phyloP scores from a whole-genome alignment of 371 early-diverging fungal genomes.

The Dentiscutata heterogama region DNA sequence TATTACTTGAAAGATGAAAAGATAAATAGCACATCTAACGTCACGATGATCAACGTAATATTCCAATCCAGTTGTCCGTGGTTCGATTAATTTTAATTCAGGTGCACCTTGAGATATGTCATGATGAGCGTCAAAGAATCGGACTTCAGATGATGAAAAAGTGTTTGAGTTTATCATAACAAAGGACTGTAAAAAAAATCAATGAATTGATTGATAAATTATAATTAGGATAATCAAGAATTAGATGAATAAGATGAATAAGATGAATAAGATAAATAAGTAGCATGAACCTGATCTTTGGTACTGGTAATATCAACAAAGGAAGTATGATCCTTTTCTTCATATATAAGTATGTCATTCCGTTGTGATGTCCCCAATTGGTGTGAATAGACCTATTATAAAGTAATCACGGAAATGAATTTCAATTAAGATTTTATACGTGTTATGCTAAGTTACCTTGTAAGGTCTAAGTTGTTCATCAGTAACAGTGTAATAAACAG shows the following conservation, averaged over 20 bases:
- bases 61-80: constrained; percentile 69
- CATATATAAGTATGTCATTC: constrained; percentile 72
- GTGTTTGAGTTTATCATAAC: constrained; percentile 81
- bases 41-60: constrained; percentile 87
- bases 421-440: background rate
- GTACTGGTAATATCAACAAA: constrained; percentile 86
- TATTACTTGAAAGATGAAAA: background rate
- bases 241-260: too few species aligned
- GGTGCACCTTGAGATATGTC: constrained; percentile 56
- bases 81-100: constrained; percentile 62
- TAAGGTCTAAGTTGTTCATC: constrained; percentile 79
- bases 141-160: constrained; percentile 80
- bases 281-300: constrained; percentile 71
- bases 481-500: constrained; percentile 79
- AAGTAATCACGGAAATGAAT: background rate
- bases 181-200: constrained; percentile 57
- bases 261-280: background rate
- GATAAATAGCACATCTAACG: constrained; percentile 54
- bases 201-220: background rate
- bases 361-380: constrained; percentile 63
- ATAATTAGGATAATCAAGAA: background rate
- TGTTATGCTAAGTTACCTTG: constrained; percentile 41
- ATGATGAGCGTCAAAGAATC: constrained; percentile 63
- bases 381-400: constrained; percentile 66
- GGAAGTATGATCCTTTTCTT: constrained; percentile 71